These are phyloP conservation scores for Castanopsis chinensis DNA, from an alignment of 306 rosid genomes.

Conservation along the genomic window DNA sequence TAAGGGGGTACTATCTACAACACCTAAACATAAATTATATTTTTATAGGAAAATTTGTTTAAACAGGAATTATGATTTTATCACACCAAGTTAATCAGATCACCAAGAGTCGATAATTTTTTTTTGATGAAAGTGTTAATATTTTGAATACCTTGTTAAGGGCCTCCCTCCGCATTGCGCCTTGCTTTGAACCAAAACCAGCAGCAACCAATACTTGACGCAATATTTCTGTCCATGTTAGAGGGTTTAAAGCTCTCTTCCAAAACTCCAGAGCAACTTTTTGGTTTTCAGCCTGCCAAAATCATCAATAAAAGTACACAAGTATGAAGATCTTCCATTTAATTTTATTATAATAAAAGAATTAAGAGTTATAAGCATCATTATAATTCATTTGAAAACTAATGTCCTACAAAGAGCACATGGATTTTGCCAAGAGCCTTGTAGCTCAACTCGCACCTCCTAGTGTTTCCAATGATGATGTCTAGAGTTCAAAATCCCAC, in stretches of 20 bases:
- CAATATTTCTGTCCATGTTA: slow-evolving; percentile 90
- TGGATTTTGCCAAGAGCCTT: background rate
- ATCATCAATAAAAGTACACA: slow-evolving; percentile 24
- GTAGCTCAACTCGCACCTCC: too few relatives aligned
- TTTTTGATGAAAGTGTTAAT: background rate
- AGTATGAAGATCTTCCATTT: slow-evolving; percentile 6
- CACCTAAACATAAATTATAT: background rate
- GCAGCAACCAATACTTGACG: slow-evolving; percentile 91
- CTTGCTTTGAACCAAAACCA: slow-evolving; percentile 89
- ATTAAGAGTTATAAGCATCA: background rate
- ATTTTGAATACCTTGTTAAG: slow-evolving; percentile 64
- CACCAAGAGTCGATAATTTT: too few relatives aligned
- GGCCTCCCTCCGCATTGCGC: slow-evolving; percentile 53
- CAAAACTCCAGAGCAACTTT: slow-evolving; percentile 62
- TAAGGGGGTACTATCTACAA: background rate
- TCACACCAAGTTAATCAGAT: background rate
- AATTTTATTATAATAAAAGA: background rate
- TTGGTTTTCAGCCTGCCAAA: slow-evolving; percentile 73
- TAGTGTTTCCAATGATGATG: too few relatives aligned
- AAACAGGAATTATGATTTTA: background rate
- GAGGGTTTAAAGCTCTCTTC: slow-evolving; percentile 77
- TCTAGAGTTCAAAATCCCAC: too few relatives aligned
- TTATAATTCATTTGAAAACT: background rate
- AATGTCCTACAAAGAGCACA: background rate
- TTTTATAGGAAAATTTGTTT: background rate